Evolutionary conservation across 345 rosid species (phyloP), one percentile per base, ranked within the genome.

Genomic region (Eutrema japonicum): DNA sequence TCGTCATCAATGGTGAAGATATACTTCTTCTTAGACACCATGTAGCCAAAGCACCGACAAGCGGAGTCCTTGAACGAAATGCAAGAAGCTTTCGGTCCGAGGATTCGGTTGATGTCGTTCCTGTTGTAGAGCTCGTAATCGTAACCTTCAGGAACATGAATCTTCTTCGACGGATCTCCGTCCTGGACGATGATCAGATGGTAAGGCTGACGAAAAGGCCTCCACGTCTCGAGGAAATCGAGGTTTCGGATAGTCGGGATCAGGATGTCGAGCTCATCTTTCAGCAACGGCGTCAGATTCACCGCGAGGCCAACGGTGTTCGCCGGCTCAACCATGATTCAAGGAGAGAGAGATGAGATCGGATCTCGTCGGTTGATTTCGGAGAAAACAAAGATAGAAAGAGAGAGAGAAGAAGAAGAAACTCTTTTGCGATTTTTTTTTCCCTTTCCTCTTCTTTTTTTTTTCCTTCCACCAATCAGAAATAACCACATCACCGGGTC

Each of bases 61-160:
- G 97, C 97, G 12, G 97, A 91, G 82, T 94, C 98, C 87, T 91
- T 91, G 71, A 91, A 94, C 37, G 98, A 94, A 62, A 94, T 94
- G 71, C 98, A 94, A 7, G 92, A 86, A 30, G 98, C 97, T 88
- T 85, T 94, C 2, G 98, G 96, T 30, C 98, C 97, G 11, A 94
- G 81, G 66, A 94, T 86, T 71, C 83, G 77, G 78, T 94, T 89
- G 36, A 94, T 89, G 35, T 94, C 98, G 63, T 94, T 89, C 71
- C 98, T 81, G 73, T 94, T 94, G 73, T 89, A 91, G 11, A 94
- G 96, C 77, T 91, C 98, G 64, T 94, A 94, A 46, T 89, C 97
- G 76, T 83, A 94, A 7, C 97, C 98, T 12, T 86, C 91, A 6
- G 98, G 98, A 37, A 94, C 98, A 64, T 74, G 70, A 71, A 91